Percentiles rank a stretch among this genome's conserved stretches.
These are phyloP conservation scores for Purpureocillium takamizusanense DNA, from an alignment of 2,329 filamentous ascomycete genomes.

Conservation along the genomic window DNA sequence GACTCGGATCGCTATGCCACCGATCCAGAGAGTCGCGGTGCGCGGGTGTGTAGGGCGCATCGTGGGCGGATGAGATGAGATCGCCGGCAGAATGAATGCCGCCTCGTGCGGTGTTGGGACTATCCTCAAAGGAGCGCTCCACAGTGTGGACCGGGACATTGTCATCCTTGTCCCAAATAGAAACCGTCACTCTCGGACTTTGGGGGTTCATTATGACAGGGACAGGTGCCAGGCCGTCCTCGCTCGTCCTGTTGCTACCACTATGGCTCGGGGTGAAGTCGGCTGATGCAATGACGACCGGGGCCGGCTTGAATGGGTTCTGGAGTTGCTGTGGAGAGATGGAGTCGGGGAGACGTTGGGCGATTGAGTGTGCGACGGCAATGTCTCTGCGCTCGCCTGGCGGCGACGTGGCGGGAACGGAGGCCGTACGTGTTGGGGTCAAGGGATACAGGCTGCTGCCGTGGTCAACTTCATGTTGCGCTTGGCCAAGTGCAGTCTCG, in stretches of 20 bases:
- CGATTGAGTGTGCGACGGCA: conserved; percentile 11
- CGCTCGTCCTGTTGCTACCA: conserved; percentile 39
- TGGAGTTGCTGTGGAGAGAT: conserved; percentile 33
- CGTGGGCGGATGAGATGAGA: conserved; percentile 19
- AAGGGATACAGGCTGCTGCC: conserved; percentile 29
- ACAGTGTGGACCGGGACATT: conserved; percentile 25
- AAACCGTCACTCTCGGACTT: conserved; percentile 48
- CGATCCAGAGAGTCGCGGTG: conserved; percentile 29
- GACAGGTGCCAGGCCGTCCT: conserved; percentile 34
- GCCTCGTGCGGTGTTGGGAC: conserved; percentile 23
- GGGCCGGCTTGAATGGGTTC: conserved; percentile 25
- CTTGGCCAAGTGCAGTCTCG: background rate
- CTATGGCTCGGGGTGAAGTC: conserved; percentile 42
- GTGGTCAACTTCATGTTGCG: conserved; percentile 10
- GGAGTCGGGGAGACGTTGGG: conserved; percentile 21
- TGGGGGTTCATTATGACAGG: conserved; percentile 32
- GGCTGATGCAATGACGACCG: conserved; percentile 17
- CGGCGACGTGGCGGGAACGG: conserved; percentile 35
- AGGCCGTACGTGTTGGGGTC: conserved; percentile 43
- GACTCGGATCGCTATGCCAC: conserved; percentile 28
- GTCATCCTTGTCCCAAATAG: conserved; percentile 41
- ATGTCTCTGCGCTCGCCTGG: conserved; percentile 21
- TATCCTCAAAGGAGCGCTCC: conserved; percentile 30
- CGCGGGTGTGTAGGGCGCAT: conserved; percentile 8
- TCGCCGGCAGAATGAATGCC: conserved; percentile 30